phyloP scores from a whole-genome alignment of 345 rosid species.

The Ceriops zippeliana region DNA sequence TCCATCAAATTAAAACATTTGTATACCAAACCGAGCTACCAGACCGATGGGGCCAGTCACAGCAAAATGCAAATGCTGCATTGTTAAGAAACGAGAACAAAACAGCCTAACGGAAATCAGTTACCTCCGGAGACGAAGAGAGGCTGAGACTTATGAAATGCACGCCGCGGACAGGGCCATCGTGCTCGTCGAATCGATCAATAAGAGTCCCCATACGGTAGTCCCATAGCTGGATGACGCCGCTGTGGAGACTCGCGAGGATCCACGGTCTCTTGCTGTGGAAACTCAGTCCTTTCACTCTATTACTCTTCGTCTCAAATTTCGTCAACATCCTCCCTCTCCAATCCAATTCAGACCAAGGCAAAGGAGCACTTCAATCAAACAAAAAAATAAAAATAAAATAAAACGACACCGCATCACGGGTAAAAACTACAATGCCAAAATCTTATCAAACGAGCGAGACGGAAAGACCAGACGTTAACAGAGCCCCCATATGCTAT shows the following conservation, averaged over 20 bases:
- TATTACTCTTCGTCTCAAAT: constrained; percentile 96
- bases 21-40: no score
- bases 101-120: not conserved
- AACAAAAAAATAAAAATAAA: not conserved
- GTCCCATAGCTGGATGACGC: constrained; percentile 99
- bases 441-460: no score
- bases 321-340: constrained; percentile 72
- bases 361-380: not conserved
- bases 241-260: constrained; percentile 96
- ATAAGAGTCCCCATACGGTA: constrained; percentile 95
- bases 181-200: constrained; percentile 93
- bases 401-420: no score
- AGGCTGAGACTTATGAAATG: constrained; percentile 93
- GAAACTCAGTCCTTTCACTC: constrained; percentile 96
- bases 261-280: constrained; percentile 98
- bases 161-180: constrained; percentile 98
- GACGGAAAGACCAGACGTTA: no score
- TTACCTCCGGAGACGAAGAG: constrained; percentile 92
- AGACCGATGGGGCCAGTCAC: no score
- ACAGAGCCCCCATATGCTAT: no score
- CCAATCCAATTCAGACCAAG: constrained; percentile 1
- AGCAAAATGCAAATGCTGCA: not conserved
- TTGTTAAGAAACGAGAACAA: not conserved
- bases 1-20: no score
- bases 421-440: not conserved